phyloP scores from a whole-genome alignment of 306 rosid genomes.

The Abrus precatorius region DNA sequence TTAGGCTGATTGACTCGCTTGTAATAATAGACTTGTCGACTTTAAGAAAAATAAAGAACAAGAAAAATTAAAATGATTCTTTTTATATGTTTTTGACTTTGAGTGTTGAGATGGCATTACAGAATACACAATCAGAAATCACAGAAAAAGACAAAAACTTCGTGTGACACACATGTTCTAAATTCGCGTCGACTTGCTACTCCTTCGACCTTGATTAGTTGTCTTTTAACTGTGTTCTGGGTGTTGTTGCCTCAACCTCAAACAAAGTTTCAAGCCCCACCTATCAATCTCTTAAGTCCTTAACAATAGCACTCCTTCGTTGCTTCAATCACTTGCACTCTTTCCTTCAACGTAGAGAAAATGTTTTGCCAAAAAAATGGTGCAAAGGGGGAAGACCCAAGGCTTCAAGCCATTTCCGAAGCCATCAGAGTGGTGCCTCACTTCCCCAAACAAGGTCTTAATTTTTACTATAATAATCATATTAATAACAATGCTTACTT shows the following conservation, averaged over 20 bases:
- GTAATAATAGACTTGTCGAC: too few species aligned
- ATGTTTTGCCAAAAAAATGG: conserved; percentile 85
- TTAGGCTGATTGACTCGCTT: too few species aligned
- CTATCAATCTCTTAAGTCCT: conserved; percentile 22
- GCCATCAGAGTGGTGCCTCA: conserved; percentile 33
- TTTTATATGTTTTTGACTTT: not conserved
- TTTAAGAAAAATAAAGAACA: too few species aligned
- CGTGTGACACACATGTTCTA: conserved; percentile 29
- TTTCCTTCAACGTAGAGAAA: conserved; percentile 1
- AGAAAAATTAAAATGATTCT: not conserved
- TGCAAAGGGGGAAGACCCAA: conserved; percentile 43
- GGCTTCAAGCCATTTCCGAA: conserved; percentile 5
- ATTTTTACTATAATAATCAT: not conserved
- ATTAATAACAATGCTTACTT: not conserved
- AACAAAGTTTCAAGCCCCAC: conserved; percentile 3
- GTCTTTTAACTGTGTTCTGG: conserved; percentile 48
- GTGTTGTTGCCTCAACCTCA: conserved; percentile 46
- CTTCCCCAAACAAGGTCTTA: conserved; percentile 35
- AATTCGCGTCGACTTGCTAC: conserved; percentile 42
- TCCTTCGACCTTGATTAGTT: conserved; percentile 2
- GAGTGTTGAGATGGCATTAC: not conserved
- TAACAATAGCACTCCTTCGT: not conserved
- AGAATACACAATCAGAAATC: not conserved
- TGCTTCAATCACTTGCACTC: conserved; percentile 30
- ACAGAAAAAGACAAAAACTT: not conserved